A percentile compares a stretch with the other conserved stretches of the same genome.
phyloP scores from a whole-genome alignment of 2,329 filamentous ascomycete species.

The Beauveria sp. region DNA sequence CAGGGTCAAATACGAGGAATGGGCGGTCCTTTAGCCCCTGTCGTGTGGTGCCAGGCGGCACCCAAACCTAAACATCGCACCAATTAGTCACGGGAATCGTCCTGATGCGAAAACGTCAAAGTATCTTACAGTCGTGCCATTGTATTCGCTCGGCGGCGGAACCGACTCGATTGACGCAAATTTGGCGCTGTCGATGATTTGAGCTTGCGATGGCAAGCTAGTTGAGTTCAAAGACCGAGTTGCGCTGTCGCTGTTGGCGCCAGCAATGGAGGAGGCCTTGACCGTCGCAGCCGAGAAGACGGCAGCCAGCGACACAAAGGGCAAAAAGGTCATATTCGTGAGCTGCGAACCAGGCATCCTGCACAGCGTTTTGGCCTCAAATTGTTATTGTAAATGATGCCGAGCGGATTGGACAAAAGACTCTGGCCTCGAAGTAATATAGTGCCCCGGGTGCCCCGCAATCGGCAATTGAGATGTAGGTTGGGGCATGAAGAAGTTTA shows the following conservation, averaged over 20 bases:
- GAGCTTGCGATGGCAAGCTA: neutral
- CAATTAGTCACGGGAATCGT: neutral
- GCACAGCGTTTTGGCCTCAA: neutral
- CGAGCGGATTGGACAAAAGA: neutral
- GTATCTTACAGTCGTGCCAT: constrained; percentile 11
- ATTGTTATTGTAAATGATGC: neutral
- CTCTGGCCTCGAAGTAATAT: neutral
- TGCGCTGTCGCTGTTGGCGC: neutral
- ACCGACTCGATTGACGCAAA: constrained; percentile 15
- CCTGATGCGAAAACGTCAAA: constrained; percentile 14
- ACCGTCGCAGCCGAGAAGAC: neutral
- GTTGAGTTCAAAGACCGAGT: neutral
- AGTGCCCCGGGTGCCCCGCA: neutral
- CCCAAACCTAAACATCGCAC: constrained; percentile 15
- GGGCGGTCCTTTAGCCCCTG: constrained; percentile 30
- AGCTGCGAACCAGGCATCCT: neutral
- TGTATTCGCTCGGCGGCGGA: neutral
- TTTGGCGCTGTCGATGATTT: neutral
- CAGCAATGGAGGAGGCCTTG: neutral
- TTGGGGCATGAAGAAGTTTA: neutral
- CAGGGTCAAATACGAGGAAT: constrained; percentile 41
- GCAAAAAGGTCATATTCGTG: neutral
- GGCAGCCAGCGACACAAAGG: neutral
- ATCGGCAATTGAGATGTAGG: neutral
- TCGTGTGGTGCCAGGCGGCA: constrained; percentile 35